Evolutionary conservation across 345 rosid genomes (phyloP).

Genomic region (Lumnitzera racemosa): DNA sequence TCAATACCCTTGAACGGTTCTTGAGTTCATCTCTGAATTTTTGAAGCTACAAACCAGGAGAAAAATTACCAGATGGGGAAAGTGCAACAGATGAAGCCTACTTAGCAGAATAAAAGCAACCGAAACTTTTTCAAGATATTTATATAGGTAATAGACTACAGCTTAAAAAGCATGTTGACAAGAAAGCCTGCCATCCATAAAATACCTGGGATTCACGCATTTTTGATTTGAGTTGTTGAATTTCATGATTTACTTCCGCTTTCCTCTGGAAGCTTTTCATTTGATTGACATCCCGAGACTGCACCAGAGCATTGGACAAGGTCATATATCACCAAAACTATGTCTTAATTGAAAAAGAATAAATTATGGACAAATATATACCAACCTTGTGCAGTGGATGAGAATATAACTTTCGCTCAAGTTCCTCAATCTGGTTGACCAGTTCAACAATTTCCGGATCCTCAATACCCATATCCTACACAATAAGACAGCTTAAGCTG

Average conservation of each 20-base stretch:
- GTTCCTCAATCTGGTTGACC: constrained; percentile 73
- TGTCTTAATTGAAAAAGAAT: constrained; percentile 3
- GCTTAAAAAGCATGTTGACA: constrained; percentile 3
- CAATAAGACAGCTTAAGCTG: constrained; percentile 7
- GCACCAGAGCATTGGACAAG: constrained; percentile 13
- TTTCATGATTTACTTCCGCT: constrained; percentile 91
- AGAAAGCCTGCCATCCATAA: not conserved
- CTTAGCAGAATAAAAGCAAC: not conserved
- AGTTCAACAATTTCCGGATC: constrained; percentile 81
- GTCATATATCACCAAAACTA: constrained; percentile 7
- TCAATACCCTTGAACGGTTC: constrained; percentile 87
- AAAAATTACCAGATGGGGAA: not conserved
- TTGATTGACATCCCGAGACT: constrained; percentile 85
- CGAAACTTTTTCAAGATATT: too few relatives aligned
- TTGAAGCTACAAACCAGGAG: constrained; percentile 59
- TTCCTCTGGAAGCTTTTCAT: constrained; percentile 70
- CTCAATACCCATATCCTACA: constrained; percentile 94
- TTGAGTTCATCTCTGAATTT: constrained; percentile 88
- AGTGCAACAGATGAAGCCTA: not conserved
- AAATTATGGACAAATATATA: not conserved
- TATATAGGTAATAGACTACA: too few relatives aligned
- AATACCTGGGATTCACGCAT: constrained; percentile 98
- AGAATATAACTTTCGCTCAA: constrained; percentile 68
- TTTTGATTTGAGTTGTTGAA: constrained; percentile 87
- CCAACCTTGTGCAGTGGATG: constrained; percentile 92